These are phyloP conservation scores for Agaricus sinodeliciosus DNA, from an alignment of 768 basidiomycete genomes.

Conservation along the genomic window DNA sequence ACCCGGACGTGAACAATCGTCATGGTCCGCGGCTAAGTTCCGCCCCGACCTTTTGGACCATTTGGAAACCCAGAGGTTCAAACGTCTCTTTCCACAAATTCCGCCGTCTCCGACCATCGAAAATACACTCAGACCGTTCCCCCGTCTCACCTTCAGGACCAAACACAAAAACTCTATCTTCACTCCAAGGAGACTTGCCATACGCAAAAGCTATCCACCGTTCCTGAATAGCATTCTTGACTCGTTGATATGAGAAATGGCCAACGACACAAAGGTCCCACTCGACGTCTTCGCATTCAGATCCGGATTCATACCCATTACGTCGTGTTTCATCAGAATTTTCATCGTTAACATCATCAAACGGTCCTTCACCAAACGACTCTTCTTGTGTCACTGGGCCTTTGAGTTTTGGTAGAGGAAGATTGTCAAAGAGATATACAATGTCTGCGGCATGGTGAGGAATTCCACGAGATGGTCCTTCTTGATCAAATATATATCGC, in stretches of 20 bases:
- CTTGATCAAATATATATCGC: constrained; percentile 82
- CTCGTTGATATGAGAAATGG: constrained; percentile 57
- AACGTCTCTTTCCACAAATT: constrained; percentile 59
- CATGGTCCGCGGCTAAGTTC: constrained; percentile 68
- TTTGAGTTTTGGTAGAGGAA: constrained; percentile 42
- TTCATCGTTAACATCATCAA: constrained; percentile 20
- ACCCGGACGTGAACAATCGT: not conserved
- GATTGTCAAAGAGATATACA: constrained; percentile 74
- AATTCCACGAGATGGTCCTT: constrained; percentile 54
- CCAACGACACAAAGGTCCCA: constrained; percentile 59
- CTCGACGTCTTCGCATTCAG: constrained; percentile 19
- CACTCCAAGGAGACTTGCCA: constrained; percentile 67
- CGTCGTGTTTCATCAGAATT: constrained; percentile 5
- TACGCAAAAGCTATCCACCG: constrained; percentile 73
- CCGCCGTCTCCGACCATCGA: constrained; percentile 56
- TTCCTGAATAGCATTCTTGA: constrained; percentile 66
- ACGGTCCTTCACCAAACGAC: constrained; percentile 26
- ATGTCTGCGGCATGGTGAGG: constrained; percentile 71
- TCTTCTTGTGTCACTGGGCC: constrained; percentile 12
- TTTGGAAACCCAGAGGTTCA: constrained; percentile 57
- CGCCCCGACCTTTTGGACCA: constrained; percentile 67
- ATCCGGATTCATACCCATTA: not conserved
- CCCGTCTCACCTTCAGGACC: constrained; percentile 81
- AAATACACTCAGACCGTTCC: constrained; percentile 58
- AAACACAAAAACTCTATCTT: constrained; percentile 68